phyloP scores from a whole-genome alignment of 2,329 filamentous ascomycete genomes.

The Talaromyces atroroseus region DNA sequence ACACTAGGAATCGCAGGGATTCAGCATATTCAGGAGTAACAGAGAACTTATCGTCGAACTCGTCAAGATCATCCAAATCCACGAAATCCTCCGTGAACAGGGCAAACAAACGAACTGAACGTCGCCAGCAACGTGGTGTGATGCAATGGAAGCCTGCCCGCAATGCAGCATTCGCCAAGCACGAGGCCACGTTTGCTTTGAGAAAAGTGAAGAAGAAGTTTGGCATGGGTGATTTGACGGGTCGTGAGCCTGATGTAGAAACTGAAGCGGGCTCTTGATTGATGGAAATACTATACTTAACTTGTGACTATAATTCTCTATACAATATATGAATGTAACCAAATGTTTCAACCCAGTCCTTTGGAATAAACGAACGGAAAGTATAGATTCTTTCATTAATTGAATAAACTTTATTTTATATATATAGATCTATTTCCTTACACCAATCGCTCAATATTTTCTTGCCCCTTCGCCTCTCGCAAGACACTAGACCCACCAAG shows the following conservation, averaged over 20 bases:
- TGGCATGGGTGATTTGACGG: slow-evolving; percentile 60
- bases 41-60: not conserved
- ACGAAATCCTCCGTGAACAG: slow-evolving; percentile 22
- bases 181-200: slow-evolving; percentile 75
- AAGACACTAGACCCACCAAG: not conserved
- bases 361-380: too few species aligned
- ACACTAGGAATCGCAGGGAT: not conserved
- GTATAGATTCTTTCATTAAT: too few species aligned
- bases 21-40: not conserved
- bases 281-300: not conserved
- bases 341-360: not conserved
- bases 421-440: not conserved
- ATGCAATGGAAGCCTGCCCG: slow-evolving; percentile 95
- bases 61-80: slow-evolving; percentile 7
- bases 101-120: slow-evolving; percentile 49
- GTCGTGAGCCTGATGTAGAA: slow-evolving; percentile 82
- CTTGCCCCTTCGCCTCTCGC: not conserved
- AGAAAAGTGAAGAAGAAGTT: slow-evolving; percentile 71
- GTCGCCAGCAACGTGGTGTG: slow-evolving; percentile 78
- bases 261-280: slow-evolving; percentile 51
- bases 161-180: slow-evolving; percentile 79
- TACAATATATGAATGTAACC: not conserved
- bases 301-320: not conserved
- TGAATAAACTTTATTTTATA: not conserved
- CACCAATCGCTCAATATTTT: not conserved